These are phyloP conservation scores for Geosmithia putterillii DNA, from an alignment of 2,329 filamentous ascomycete genomes.

Conservation along the genomic window DNA sequence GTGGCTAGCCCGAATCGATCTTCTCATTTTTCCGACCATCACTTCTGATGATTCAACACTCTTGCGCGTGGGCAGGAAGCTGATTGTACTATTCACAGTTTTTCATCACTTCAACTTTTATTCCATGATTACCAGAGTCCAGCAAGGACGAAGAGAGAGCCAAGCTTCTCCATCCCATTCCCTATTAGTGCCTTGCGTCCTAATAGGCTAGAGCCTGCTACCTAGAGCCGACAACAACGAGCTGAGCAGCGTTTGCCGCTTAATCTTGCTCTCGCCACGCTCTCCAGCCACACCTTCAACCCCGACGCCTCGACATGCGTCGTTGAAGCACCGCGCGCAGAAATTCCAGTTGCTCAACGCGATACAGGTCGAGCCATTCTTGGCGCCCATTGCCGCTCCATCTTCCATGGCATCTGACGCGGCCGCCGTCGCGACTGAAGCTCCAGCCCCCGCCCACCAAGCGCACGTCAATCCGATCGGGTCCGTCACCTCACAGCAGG, in stretches of 20 bases:
- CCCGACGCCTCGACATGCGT: constrained; percentile 21
- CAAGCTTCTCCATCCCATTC: background rate
- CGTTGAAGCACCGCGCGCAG: constrained; percentile 9
- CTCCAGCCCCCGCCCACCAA: constrained; percentile 25
- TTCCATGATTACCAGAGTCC: too few species aligned
- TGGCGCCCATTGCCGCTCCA: background rate
- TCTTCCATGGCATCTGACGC: constrained; percentile 40
- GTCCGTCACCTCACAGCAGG: constrained; percentile 22
- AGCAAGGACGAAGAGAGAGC: background rate
- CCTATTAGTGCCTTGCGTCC: background rate
- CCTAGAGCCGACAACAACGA: background rate
- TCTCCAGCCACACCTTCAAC: constrained; percentile 27
- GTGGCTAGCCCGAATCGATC: background rate
- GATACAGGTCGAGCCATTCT: background rate
- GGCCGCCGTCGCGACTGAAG: constrained; percentile 38
- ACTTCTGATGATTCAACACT: background rate
- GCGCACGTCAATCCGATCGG: constrained; percentile 16
- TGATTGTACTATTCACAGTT: background rate
- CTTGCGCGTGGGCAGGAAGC: background rate
- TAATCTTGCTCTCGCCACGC: constrained; percentile 26
- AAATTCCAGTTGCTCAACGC: constrained; percentile 2
- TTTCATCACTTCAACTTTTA: background rate
- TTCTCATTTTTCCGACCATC: background rate
- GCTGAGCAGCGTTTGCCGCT: background rate
- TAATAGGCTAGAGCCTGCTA: background rate